Evolutionary conservation across 257 asterid genomes (phyloP).

Genomic region (Eustoma russellianum): DNA sequence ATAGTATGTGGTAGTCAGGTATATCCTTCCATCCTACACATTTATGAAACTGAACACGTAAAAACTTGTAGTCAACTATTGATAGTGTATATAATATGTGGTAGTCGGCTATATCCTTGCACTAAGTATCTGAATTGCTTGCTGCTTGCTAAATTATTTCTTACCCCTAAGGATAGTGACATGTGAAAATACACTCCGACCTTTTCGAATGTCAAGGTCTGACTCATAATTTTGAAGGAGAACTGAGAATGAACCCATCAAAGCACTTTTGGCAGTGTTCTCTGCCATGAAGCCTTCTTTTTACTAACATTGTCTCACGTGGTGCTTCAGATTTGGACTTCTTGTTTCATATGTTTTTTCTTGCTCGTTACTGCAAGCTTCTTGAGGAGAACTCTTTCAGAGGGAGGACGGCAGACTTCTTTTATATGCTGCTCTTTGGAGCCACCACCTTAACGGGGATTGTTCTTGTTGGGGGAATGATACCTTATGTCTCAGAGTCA

Average conservation of each 20-base stretch:
- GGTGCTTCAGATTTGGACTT: constrained; percentile 80
- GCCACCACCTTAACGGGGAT: constrained; percentile 88
- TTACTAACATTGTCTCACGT: constrained; percentile 3
- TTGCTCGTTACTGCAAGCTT: constrained; percentile 99
- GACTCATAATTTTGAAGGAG: no score
- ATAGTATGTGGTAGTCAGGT: no score
- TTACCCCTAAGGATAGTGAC: not conserved
- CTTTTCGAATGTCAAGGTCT: not conserved
- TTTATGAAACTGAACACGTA: no score
- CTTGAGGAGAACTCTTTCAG: constrained; percentile 95
- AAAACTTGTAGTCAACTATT: no score
- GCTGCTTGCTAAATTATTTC: no score
- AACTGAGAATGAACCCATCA: no score
- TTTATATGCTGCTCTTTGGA: constrained; percentile 92
- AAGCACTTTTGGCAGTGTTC: not conserved
- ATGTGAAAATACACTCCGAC: no score
- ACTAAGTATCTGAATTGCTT: no score
- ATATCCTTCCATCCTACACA: no score
- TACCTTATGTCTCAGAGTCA: constrained; percentile 89
- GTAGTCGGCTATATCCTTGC: no score
- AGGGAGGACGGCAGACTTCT: constrained; percentile 96
- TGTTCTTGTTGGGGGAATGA: constrained; percentile 93
- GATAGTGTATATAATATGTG: no score
- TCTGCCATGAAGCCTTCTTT: not conserved
- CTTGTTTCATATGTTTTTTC: constrained; percentile 98